Conservation (phyloP, 371 early-diverging fungal genomes). For the Mucor sp. region DNA sequence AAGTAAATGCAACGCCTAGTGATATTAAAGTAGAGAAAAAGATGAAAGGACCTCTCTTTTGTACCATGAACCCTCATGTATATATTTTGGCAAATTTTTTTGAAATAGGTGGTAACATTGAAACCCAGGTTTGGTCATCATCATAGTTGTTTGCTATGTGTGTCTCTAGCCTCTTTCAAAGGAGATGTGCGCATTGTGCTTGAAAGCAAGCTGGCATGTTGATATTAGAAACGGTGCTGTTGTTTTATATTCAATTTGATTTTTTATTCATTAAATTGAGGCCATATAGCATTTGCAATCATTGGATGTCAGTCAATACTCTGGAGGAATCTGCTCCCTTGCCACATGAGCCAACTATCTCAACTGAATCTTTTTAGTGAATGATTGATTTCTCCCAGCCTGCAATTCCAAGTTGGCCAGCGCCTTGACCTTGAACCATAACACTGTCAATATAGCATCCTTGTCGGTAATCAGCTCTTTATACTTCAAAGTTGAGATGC, state of each 20-base stretch:
- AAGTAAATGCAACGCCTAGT: background rate
- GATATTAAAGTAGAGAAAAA: background rate
- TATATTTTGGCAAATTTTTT: background rate
- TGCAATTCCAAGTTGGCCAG: background rate
- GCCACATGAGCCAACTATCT: too few relatives aligned
- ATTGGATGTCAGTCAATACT: background rate
- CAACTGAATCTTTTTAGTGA: background rate
- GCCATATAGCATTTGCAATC: background rate
- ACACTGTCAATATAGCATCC: background rate
- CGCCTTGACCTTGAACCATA: background rate
- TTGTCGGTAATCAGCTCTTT: background rate
- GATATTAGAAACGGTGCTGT: too few relatives aligned
- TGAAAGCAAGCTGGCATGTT: too few relatives aligned
- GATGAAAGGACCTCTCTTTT: background rate
- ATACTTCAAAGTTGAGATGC: background rate
- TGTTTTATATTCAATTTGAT: background rate
- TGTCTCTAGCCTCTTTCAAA: background rate
- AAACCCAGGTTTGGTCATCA: background rate
- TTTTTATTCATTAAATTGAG: background rate
- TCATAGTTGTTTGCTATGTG: background rate
- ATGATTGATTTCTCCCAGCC: background rate
- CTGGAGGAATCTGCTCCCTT: too few relatives aligned
- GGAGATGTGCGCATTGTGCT: too few relatives aligned
- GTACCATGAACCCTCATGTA: background rate
- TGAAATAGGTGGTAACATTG: conserved; percentile 1